A percentile compares a stretch with the other conserved stretches of the same genome.
Evolutionary conservation across 768 basidiomycete species (phyloP).

Genomic region (Lactarius deliciosus): DNA sequence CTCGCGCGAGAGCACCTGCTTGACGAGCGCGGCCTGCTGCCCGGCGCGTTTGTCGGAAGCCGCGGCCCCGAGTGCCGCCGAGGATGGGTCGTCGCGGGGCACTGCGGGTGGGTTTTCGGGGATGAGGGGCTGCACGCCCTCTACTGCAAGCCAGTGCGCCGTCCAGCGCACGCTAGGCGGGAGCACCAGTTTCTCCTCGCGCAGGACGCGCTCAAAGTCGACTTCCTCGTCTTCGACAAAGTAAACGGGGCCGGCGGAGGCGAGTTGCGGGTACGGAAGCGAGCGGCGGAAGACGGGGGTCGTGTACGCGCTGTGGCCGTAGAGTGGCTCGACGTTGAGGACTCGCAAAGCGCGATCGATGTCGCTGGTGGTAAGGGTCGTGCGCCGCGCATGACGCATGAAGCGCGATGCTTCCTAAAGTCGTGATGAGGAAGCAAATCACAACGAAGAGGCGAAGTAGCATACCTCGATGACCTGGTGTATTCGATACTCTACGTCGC

Average conservation of each 20-base stretch:
- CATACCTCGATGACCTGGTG: conserved; percentile 91
- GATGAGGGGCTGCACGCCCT: conserved; percentile 95
- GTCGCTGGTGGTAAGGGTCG: conserved; percentile 86
- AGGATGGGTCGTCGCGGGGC: conserved; percentile 50
- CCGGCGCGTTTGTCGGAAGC: conserved; percentile 46
- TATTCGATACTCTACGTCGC: conserved; percentile 95
- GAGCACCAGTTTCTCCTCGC: conserved; percentile 80
- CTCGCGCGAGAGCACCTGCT: conserved; percentile 90
- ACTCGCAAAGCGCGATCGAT: conserved; percentile 92
- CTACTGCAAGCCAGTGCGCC: conserved; percentile 98
- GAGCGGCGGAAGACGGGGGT: conserved; percentile 60
- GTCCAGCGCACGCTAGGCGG: conserved; percentile 84
- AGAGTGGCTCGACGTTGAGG: conserved; percentile 94
- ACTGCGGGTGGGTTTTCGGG: conserved; percentile 92
- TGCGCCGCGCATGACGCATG: conserved; percentile 91
- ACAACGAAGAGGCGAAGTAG: conserved; percentile 7
- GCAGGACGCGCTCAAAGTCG: conserved; percentile 88
- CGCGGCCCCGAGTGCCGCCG: conserved; percentile 36
- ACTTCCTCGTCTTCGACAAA: conserved; percentile 97
- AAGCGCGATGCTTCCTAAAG: conserved; percentile 91
- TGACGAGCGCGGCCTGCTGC: conserved; percentile 75
- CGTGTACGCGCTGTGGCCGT: conserved; percentile 73
- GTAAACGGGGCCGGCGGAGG: conserved; percentile 72
- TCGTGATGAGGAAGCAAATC: conserved; percentile 15
- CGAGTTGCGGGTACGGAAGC: conserved; percentile 46